A percentile compares a stretch with the other conserved stretches of the same genome.
Conservation (phyloP, 805 yeast genomes). For the Hanseniaspora clermontiae region DNA sequence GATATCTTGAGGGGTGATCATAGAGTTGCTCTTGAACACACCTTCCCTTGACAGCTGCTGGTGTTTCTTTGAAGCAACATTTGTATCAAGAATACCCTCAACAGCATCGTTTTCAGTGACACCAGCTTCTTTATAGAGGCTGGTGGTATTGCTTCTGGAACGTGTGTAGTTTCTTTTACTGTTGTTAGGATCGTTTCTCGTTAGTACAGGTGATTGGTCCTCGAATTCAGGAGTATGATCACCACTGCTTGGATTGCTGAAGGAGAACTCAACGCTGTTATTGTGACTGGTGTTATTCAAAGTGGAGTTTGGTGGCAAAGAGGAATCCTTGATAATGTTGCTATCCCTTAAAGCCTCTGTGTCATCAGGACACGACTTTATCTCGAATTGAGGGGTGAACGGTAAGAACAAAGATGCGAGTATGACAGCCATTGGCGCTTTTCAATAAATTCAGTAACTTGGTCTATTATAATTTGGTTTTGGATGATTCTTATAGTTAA, state of each 20-base stretch:
- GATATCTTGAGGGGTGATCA: conserved; percentile 3
- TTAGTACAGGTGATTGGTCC: not conserved
- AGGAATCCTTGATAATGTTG: conserved; percentile 18
- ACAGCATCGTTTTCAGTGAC: conserved; percentile 6
- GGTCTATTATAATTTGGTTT: no score
- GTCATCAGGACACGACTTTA: conserved; percentile 23
- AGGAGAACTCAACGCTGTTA: not conserved
- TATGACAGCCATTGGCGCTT: conserved; percentile 43
- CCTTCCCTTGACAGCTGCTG: conserved; percentile 7
- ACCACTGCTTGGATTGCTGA: not conserved
- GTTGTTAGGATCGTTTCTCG: not conserved
- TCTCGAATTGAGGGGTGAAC: conserved; percentile 51
- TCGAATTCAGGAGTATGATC: conserved; percentile 2
- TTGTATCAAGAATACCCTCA: conserved; percentile 1
- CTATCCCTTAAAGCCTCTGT: conserved; percentile 27
- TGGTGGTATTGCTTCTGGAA: not conserved
- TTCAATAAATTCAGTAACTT: no score
- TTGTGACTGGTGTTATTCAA: not conserved
- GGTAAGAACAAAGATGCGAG: conserved; percentile 68
- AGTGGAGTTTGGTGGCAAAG: not conserved
- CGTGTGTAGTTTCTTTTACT: not conserved
- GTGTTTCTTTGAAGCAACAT: conserved; percentile 6
- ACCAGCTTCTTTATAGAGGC: conserved; percentile 1
- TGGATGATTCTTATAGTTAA: no score
- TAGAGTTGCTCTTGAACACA: conserved; percentile 2